phyloP scores from a whole-genome alignment of 2,329 filamentous ascomycete species.

The Paradendryphiella salina region DNA sequence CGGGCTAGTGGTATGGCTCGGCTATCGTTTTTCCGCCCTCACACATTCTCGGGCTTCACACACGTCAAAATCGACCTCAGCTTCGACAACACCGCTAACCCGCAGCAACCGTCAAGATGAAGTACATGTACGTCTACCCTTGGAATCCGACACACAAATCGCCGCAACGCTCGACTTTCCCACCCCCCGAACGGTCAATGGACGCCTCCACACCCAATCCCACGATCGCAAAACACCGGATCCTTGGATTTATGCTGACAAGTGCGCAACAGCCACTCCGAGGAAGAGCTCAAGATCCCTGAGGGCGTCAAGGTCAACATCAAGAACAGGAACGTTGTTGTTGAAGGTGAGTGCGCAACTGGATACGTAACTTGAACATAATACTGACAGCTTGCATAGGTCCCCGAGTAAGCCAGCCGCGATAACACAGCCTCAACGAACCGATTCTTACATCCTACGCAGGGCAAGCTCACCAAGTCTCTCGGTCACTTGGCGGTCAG shows the following conservation, averaged over 20 bases:
- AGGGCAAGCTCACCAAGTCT: slow-evolving; percentile 95
- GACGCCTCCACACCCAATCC: slow-evolving; percentile 16
- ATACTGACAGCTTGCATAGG: slow-evolving; percentile 29
- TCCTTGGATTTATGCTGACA: slow-evolving; percentile 36
- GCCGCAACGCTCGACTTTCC: slow-evolving; percentile 19
- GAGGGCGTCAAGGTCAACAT: slow-evolving; percentile 97
- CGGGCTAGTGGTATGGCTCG: slow-evolving; percentile 17
- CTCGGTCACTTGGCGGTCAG: slow-evolving; percentile 94
- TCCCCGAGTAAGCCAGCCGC: slow-evolving; percentile 37
- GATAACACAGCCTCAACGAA: slow-evolving; percentile 10
- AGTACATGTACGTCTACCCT: slow-evolving; percentile 71
- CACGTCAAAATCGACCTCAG: slow-evolving; percentile 15
- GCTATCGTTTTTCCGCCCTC: slow-evolving; percentile 22
- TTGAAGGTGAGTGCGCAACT: slow-evolving; percentile 78
- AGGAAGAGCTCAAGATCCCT: slow-evolving; percentile 93
- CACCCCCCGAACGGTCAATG: slow-evolving; percentile 18
- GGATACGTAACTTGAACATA: slow-evolving; percentile 6
- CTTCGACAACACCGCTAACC: slow-evolving; percentile 40
- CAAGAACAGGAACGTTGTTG: slow-evolving; percentile 94
- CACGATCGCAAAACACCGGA: slow-evolving; percentile 18
- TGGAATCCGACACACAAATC: slow-evolving; percentile 13
- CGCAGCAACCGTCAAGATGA: slow-evolving; percentile 73
- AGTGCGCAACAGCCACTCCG: slow-evolving; percentile 67
- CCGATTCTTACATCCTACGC: slow-evolving; percentile 30
- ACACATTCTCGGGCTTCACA: slow-evolving; percentile 14